A percentile compares a stretch with the other conserved stretches of the same genome.
Evolutionary conservation across 2,329 filamentous ascomycete genomes (phyloP).

Genomic region (Colletotrichum chlorophyti): DNA sequence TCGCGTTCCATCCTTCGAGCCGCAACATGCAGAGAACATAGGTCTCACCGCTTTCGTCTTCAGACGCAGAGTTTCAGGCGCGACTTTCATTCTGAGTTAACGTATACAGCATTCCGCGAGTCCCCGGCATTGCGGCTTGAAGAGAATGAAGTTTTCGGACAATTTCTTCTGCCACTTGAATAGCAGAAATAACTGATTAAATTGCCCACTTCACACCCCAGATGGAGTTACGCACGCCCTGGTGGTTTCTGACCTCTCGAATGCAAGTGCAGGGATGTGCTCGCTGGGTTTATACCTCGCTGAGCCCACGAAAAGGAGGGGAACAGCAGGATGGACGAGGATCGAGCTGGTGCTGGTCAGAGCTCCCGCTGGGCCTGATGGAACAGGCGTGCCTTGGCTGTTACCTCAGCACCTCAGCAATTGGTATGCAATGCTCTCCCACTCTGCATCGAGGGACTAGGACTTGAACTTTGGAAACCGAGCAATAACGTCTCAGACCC

Average conservation of each 20-base stretch:
- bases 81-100: too few species aligned
- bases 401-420: not conserved
- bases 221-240: slow-evolving; percentile 2
- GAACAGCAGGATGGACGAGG: not conserved
- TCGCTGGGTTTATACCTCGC: slow-evolving; percentile 12
- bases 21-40: not conserved
- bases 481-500: slow-evolving; percentile 1
- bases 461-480: not conserved
- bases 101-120: too few species aligned
- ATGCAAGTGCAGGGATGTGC: slow-evolving; percentile 21
- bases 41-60: not conserved
- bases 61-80: too few species aligned
- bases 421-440: too few species aligned
- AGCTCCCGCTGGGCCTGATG: slow-evolving; percentile 7
- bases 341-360: slow-evolving; percentile 14
- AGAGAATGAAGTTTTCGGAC: too few species aligned
- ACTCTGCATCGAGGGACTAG: too few species aligned
- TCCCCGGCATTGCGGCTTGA: too few species aligned
- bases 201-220: too few species aligned
- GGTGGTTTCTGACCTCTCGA: slow-evolving; percentile 16
- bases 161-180: too few species aligned
- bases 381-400: too few species aligned
- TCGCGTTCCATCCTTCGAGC: too few species aligned
- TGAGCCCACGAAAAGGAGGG: not conserved
- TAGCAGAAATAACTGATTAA: too few species aligned